Percentiles rank a stretch among this genome's conserved stretches.
These are phyloP conservation scores for Trichoderma breve DNA, from an alignment of 2,329 filamentous ascomycete species.

Conservation along the genomic window DNA sequence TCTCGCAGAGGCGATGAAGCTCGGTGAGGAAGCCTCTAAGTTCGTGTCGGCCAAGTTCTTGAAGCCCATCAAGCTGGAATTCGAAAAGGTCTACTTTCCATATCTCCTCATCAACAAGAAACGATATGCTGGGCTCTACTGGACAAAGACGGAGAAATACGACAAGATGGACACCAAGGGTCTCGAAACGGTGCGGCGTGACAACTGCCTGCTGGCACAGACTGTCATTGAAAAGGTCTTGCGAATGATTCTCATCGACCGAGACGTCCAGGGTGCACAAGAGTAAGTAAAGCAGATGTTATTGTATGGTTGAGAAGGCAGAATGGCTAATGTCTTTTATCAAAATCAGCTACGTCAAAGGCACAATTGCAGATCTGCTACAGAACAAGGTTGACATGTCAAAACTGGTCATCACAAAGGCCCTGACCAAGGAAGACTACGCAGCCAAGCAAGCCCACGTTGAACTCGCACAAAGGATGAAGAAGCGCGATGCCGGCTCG, in stretches of 20 bases:
- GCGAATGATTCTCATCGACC: slow-evolving; percentile 92
- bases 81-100: slow-evolving; percentile 98
- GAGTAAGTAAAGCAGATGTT: slow-evolving; percentile 60
- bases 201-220: slow-evolving; percentile 93
- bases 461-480: slow-evolving; percentile 93
- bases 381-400: slow-evolving; percentile 99
- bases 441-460: slow-evolving; percentile 92
- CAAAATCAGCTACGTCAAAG: slow-evolving; percentile 77
- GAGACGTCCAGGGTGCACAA: slow-evolving; percentile 85
- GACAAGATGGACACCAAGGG: slow-evolving; percentile 99
- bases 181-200: slow-evolving; percentile 95
- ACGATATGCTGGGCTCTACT: slow-evolving; percentile 95
- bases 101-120: slow-evolving; percentile 99
- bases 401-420: slow-evolving; percentile 98
- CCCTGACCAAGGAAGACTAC: slow-evolving; percentile 86
- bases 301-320: background rate
- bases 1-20: slow-evolving; percentile 83
- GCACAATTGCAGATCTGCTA: slow-evolving; percentile 88
- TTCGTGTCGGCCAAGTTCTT: slow-evolving; percentile 90
- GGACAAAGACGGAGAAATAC: slow-evolving; percentile 90
- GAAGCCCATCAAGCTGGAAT: slow-evolving; percentile 97
- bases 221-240: slow-evolving; percentile 97
- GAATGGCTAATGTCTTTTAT: slow-evolving; percentile 38
- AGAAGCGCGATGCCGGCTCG: slow-evolving; percentile 91
- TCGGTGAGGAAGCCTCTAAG: slow-evolving; percentile 88